Base-by-base conservation (phyloP, 148 eudicot species). In the Bassia scoparia region DNA sequence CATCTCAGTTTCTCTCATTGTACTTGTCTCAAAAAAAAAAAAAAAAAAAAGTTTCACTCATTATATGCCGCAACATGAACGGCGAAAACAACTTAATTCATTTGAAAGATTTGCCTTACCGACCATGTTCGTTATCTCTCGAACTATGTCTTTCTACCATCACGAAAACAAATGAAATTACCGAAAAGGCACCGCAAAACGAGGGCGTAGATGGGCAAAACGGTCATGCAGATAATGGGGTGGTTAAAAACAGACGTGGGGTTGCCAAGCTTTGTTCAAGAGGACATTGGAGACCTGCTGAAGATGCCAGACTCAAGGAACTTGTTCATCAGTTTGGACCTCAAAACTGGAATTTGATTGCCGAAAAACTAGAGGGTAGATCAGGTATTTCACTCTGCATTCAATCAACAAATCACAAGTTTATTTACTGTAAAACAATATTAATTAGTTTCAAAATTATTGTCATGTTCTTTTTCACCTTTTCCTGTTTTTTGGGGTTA, bases 221-320 rank as follows among this genome's bases (percentile, higher is more conserved):
- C 7, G 50, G 55, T 48, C 37, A 21, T 11, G 74, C 72, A 2
- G 21, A 63, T 30, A 27, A 14, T 14, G 26, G 18, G 23, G 34
- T 12, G 49, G 12, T 1, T 76, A 66, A 24, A 35, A 69, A 0
- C 71, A 61, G 21, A 35, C 61, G 38, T 43, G 77, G 59, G 31
- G 74, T 65, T 29, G 26, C 62, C 16, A 89, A 82, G 74, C 64
- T 84, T 1, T 89, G 94, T 76, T 72, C 86, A 0, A 87, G 91
- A 83, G 91, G 91, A 8, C 89, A 89, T 82, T 89, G 91, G 91
- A 84, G 88, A 67, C 88, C 91, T 7, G 85, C 84, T 70, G 95
- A 89, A 79, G 95, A 89, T 68, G 81, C 83, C 13, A 83, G 80
- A 78, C 91, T 89, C n/a, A 87, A 79, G 76, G 83, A 87, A 2